These are phyloP conservation scores for Sporothrix humicola DNA, from an alignment of 2,329 filamentous ascomycete species.

Conservation along the genomic window DNA sequence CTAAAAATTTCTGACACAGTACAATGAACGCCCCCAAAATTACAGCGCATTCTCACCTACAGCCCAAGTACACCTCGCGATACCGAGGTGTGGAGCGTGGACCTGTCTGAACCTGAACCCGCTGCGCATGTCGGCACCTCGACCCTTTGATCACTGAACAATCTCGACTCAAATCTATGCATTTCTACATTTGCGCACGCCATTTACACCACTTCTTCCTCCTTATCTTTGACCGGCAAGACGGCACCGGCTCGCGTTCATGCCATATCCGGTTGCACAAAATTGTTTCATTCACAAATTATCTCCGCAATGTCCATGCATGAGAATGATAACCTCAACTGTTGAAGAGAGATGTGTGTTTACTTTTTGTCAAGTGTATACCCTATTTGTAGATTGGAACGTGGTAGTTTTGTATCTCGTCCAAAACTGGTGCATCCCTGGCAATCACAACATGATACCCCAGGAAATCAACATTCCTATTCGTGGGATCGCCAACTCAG, in stretches of 20 bases:
- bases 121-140: background rate
- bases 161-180: background rate
- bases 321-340: background rate
- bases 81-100: constrained; percentile 10
- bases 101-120: background rate
- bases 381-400: background rate
- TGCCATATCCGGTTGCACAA: background rate
- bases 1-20: background rate
- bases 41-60: too few species aligned
- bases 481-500: background rate
- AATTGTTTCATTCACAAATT: constrained; percentile 5
- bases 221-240: background rate
- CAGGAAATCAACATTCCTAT: background rate
- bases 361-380: too few species aligned
- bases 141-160: background rate
- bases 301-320: constrained; percentile 8
- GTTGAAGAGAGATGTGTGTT: too few species aligned
- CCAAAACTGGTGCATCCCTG: constrained; percentile 1
- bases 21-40: too few species aligned
- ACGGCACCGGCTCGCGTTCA: constrained; percentile 5
- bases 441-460: background rate
- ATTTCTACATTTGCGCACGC: background rate
- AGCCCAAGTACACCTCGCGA: background rate
- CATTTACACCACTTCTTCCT: background rate
- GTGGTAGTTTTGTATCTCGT: background rate